phyloP scores from a whole-genome alignment of 129 eudicot genomes.

The Rutidosis leptorrhynchoides region DNA sequence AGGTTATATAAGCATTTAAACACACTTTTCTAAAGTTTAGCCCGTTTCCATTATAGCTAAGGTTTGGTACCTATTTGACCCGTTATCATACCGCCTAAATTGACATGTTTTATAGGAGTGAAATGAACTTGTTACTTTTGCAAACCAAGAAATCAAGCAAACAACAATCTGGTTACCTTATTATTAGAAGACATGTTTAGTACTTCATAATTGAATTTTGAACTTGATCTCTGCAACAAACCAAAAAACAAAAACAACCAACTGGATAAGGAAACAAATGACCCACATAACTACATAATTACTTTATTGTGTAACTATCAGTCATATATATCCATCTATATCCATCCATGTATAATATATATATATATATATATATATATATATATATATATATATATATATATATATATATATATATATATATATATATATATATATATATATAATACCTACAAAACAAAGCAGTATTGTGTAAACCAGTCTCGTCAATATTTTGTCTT shows the following conservation, averaged over 20 bases:
- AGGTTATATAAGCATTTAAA: not conserved
- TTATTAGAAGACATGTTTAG: conserved; percentile 30
- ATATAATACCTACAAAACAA: not conserved
- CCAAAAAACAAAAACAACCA: not conserved
- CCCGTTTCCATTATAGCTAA: not conserved
- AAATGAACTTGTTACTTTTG: not conserved
- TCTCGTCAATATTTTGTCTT: not conserved
- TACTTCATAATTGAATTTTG: conserved; percentile 42
- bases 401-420: too few species aligned
- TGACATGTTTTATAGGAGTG: not conserved
- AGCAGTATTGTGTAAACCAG: not conserved
- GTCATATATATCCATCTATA: too few species aligned
- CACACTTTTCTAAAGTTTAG: not conserved
- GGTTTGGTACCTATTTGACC: not conserved
- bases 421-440: too few species aligned
- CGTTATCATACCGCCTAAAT: not conserved
- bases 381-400: too few species aligned
- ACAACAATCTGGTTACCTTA: conserved; percentile 39
- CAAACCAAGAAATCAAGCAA: not conserved
- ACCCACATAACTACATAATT: not conserved
- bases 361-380: too few species aligned
- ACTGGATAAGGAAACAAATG: not conserved
- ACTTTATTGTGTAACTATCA: not conserved
- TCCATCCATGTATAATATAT: too few species aligned
- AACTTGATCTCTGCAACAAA: conserved; percentile 41